A percentile compares a stretch with the other conserved stretches of the same genome.
Conservation (phyloP, 164 flowering plant species). For the Annona squamosa region DNA sequence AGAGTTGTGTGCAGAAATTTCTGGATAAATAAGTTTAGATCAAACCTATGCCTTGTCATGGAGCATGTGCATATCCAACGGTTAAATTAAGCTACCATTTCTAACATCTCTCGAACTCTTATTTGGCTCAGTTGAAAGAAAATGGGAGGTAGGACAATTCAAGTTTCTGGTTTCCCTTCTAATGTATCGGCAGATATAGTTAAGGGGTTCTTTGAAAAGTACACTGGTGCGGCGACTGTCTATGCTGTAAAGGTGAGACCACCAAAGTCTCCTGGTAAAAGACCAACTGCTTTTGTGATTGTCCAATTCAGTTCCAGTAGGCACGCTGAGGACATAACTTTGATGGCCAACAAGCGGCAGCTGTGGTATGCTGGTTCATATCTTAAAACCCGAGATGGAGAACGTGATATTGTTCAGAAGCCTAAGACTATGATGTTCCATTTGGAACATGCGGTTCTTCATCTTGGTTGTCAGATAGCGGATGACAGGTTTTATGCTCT, state of each 20-base stretch:
- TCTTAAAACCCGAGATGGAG: constrained; percentile 34
- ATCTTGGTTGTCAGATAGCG: constrained; percentile 65
- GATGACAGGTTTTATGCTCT: constrained; percentile 33
- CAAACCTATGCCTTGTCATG: background rate
- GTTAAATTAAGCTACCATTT: background rate
- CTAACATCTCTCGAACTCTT: background rate
- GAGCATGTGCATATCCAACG: background rate
- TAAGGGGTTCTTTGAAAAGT: constrained; percentile 38
- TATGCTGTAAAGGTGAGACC: constrained; percentile 40
- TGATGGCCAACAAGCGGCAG: constrained; percentile 11
- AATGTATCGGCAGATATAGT: constrained; percentile 31
- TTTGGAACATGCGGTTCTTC: constrained; percentile 29
- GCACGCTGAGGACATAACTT: constrained; percentile 33
- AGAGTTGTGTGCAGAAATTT: background rate
- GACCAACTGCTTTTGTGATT: constrained; percentile 37
- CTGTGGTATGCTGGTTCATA: constrained; percentile 34
- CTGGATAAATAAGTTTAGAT: background rate
- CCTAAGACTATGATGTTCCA: constrained; percentile 33
- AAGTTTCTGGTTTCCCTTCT: constrained; percentile 48
- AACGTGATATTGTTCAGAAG: constrained; percentile 43
- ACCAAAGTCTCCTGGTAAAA: constrained; percentile 16
- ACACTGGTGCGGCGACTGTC: constrained; percentile 50
- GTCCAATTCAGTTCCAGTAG: constrained; percentile 44
- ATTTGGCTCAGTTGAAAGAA: background rate
- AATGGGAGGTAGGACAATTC: constrained; percentile 47